Base-by-base conservation (phyloP, 2,329 filamentous ascomycete genomes). In the Cytospora chrysosperma region DNA sequence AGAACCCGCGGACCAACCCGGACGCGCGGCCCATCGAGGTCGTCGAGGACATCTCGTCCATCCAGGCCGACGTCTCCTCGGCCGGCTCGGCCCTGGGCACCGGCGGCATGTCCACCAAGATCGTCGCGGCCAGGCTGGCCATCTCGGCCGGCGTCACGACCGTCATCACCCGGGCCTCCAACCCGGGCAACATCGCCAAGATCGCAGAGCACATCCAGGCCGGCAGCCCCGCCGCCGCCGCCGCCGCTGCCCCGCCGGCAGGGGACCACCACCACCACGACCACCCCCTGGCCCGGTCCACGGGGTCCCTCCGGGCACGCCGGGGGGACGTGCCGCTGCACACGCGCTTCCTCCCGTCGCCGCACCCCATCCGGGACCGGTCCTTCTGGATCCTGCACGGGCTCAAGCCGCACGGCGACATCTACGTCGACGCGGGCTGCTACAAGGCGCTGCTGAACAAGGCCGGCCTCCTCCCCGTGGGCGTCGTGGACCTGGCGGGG, bases 331-430 rank as follows among this genome's bases (percentile, higher is more conserved):
- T 85, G 1, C 89, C 93, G 1, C 80, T 97, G 5, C 95, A 99
- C 76, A 99, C 95, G 3, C 89, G 95, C 63, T 99, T 99, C 81
- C 82, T 97, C 15, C 92, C 93, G 0, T 92, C 92, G 12, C 81
- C 85, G 0, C 87, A 91, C 28, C 93, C 94, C 1, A 95, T 98
- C 65, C 88, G 92, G 62, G 95, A 97, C 74, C 89, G 94, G 66
- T 93, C 95, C 73, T 98, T 99, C 82, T 99, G 95, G 95, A 88
- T 99, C 56, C 83, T 98, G 0, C 92, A 99, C 76, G 95, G 94
- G 12, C 86, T 97, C 13, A 88, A 89, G 27, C 92, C 95, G 0
- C 93, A 96, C 71, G 95, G 95, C 17, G 96, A 90, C 2, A 74
- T 99, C 28, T 98, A 92, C 78, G 96, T 99, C 70, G 95, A 99